Conservation (phyloP, 1,139 yeast species). For the Geotrichum candidum region DNA sequence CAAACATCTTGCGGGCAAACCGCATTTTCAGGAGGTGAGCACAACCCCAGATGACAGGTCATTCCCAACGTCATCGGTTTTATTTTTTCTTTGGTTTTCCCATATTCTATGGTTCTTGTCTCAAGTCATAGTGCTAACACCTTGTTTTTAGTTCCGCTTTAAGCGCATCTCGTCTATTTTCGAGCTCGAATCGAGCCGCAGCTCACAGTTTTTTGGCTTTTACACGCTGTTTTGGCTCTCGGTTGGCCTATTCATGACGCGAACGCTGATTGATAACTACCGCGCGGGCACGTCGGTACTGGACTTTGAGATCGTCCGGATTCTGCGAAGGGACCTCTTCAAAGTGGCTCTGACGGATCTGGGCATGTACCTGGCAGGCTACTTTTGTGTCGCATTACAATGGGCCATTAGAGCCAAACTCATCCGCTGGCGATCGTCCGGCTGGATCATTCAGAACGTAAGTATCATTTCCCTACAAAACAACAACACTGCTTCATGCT, state of each 20-base stretch:
- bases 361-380: conserved; percentile 59
- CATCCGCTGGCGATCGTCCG: conserved; percentile 54
- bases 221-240: conserved; percentile 28
- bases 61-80: background rate
- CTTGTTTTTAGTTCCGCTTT: conserved; percentile 4
- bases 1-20: conserved; percentile 1
- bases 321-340: conserved; percentile 50
- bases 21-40: background rate
- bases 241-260: conserved; percentile 29
- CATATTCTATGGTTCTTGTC: background rate
- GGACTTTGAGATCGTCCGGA: conserved; percentile 47
- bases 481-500: background rate
- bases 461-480: background rate
- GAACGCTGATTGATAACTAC: conserved; percentile 31
- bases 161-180: conserved; percentile 23
- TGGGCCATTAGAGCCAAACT: conserved; percentile 39
- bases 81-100: too few species aligned
- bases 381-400: conserved; percentile 54
- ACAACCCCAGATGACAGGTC: background rate
- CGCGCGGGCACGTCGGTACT: conserved; percentile 31
- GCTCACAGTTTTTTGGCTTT: conserved; percentile 35
- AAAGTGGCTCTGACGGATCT: conserved; percentile 65
- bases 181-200: conserved; percentile 26
- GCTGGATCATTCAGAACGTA: conserved; percentile 52
- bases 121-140: background rate